phyloP scores from a whole-genome alignment of 2,329 filamentous ascomycete species.

The Beauveria bassiana region DNA sequence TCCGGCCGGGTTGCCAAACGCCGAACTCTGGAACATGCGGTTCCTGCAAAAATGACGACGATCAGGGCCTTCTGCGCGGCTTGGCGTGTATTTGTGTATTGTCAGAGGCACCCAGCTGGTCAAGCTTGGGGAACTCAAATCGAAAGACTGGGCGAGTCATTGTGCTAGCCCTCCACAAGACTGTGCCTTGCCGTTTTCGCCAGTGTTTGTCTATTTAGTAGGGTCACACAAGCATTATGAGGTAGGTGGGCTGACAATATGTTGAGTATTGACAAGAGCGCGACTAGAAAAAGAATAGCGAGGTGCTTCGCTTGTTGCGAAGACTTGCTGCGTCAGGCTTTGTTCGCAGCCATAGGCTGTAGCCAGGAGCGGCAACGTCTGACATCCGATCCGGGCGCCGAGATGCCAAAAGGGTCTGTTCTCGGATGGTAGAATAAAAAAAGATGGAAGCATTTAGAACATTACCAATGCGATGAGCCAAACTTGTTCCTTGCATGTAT shows the following conservation, averaged over 20 bases:
- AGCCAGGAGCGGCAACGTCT: neutral
- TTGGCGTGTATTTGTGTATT: neutral
- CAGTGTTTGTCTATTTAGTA: neutral
- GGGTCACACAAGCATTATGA: neutral
- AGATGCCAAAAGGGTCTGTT: neutral
- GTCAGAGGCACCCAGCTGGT: neutral
- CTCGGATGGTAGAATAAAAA: neutral
- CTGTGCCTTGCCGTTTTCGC: neutral
- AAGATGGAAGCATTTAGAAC: too few species aligned
- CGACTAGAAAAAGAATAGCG: neutral
- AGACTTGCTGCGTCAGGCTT: neutral
- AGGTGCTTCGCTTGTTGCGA: neutral
- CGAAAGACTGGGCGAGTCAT: neutral
- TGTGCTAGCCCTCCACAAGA: neutral
- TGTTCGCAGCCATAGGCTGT: neutral
- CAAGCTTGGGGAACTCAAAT: neutral
- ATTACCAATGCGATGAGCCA: neutral
- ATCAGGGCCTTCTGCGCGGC: neutral
- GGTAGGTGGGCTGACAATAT: neutral
- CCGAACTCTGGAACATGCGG: neutral
- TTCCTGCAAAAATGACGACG: slow-evolving; percentile 1
- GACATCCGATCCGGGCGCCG: neutral
- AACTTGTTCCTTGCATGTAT: neutral
- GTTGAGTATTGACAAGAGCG: neutral
- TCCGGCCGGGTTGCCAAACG: neutral